Percentiles rank a stretch among this genome's conserved stretches.
Evolutionary conservation across 1,284 basidiomycete species (phyloP).

Genomic region (Apiotrichum montevideense): DNA sequence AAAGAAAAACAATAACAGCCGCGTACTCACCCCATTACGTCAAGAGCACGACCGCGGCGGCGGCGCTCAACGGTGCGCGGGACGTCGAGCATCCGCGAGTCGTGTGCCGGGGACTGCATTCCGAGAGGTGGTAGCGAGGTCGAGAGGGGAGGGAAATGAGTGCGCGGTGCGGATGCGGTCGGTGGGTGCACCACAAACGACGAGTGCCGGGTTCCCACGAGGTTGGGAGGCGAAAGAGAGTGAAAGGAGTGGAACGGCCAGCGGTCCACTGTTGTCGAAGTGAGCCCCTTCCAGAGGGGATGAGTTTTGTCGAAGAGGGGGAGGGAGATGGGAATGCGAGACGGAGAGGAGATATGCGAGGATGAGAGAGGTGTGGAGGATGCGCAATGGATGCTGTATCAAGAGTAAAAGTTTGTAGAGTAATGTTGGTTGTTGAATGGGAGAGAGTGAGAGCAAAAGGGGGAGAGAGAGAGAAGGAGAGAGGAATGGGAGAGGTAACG

Average conservation of each 20-base stretch:
- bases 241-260: background rate
- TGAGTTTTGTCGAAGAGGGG: background rate
- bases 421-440: background rate
- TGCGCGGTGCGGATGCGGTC: no score
- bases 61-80: slow-evolving; percentile 29
- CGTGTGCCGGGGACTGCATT: slow-evolving; percentile 12
- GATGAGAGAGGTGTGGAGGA: no score
- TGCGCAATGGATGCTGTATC: background rate
- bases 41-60: slow-evolving; percentile 28
- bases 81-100: slow-evolving; percentile 8
- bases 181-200: background rate
- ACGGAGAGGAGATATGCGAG: no score
- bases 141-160: no score
- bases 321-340: background rate
- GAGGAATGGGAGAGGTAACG: no score
- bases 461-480: background rate
- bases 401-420: background rate
- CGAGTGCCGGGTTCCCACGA: background rate
- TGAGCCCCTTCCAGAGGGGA: background rate
- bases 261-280: background rate
- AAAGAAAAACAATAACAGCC: background rate
- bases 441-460: background rate
- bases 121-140: no score
- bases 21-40: slow-evolving; percentile 25
- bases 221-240: background rate